Percentiles rank a stretch among this genome's conserved stretches.
phyloP scores from a whole-genome alignment of 169 alveolate genomes.

The Cryptosporidium parvum region DNA sequence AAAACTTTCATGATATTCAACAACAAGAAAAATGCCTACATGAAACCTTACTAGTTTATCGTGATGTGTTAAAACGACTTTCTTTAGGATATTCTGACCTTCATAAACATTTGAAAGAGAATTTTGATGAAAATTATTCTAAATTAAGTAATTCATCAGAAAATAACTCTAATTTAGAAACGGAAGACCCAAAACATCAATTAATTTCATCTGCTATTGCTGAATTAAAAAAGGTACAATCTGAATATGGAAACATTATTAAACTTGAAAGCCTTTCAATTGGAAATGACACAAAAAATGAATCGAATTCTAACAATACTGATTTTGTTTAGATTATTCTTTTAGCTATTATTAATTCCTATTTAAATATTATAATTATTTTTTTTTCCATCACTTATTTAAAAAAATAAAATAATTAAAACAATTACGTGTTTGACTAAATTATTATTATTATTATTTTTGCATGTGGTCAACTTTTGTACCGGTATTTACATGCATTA shows the following conservation, averaged over 20 bases:
- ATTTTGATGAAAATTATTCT: constrained; percentile 21
- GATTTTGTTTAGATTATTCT: neutral
- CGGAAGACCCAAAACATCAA: constrained; percentile 29
- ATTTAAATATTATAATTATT: neutral
- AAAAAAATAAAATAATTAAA: too few relatives aligned
- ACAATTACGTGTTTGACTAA: constrained; percentile 2
- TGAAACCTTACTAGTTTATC: constrained; percentile 68
- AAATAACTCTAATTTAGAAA: neutral
- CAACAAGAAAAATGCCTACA: constrained; percentile 74
- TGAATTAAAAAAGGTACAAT: constrained; percentile 31
- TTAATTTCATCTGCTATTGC: constrained; percentile 17
- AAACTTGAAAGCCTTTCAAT: constrained; percentile 14
- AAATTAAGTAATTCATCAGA: constrained; percentile 13
- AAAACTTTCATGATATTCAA: constrained; percentile 57
- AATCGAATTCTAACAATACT: neutral
- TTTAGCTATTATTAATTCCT: neutral
- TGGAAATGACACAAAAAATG: neutral
- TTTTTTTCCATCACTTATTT: neutral
- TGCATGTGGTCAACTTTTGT: constrained; percentile 8
- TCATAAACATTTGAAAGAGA: constrained; percentile 42
- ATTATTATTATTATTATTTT: neutral
- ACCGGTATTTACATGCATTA: constrained; percentile 64
- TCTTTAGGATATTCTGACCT: constrained; percentile 39
- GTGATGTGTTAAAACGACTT: constrained; percentile 49
- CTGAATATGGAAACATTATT: constrained; percentile 30